These are phyloP conservation scores for Fusarium multiceps DNA, from an alignment of 2,329 filamentous ascomycete species.

Conservation along the genomic window DNA sequence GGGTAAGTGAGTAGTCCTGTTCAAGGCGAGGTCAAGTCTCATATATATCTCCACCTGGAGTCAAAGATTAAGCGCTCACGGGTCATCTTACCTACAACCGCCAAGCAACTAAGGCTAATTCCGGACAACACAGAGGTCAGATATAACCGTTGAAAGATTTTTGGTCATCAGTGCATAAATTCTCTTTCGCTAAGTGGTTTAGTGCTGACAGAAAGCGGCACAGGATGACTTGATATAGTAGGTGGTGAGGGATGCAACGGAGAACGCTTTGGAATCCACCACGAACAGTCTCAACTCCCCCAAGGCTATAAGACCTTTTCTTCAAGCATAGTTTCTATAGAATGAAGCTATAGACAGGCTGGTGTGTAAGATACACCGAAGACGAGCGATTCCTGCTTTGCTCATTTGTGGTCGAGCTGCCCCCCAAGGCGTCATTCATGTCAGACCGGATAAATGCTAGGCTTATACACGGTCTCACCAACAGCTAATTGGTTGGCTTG, in stretches of 20 bases:
- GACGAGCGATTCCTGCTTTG: too few species aligned
- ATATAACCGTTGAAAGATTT: accelerated
- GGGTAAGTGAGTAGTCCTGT: neutral
- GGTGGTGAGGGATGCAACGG: neutral
- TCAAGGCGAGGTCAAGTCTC: neutral
- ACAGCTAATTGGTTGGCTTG: neutral
- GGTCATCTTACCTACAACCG: neutral
- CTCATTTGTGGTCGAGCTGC: too few species aligned
- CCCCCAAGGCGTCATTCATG: too few species aligned
- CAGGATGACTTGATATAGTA: neutral
- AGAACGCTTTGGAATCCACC: neutral
- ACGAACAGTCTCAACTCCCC: too few species aligned
- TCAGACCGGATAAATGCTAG: too few species aligned
- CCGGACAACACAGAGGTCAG: accelerated
- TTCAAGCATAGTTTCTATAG: too few species aligned
- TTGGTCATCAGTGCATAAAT: neutral
- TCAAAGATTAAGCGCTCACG: neutral
- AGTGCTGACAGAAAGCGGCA: slow-evolving; percentile 15
- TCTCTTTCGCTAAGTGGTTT: neutral
- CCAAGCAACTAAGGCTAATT: neutral
- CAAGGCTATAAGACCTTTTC: too few species aligned
- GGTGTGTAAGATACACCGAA: too few species aligned
- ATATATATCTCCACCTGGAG: neutral
- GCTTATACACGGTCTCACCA: accelerated
- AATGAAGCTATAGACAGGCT: too few species aligned